Conservation (phyloP, 306 rosid genomes). For the Ochetophila trinervis region DNA sequence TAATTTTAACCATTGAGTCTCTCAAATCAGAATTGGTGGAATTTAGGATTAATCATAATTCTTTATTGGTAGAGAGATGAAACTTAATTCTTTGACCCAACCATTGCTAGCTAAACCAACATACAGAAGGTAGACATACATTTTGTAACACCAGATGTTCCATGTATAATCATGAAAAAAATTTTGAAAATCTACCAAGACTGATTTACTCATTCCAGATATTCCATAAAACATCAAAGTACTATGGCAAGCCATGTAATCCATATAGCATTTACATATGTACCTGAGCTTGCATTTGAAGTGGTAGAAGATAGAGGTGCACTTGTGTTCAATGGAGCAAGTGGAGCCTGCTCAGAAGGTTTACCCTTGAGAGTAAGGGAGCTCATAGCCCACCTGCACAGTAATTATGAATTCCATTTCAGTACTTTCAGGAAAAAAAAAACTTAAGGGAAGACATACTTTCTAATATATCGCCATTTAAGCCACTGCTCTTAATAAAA, state of each 20-base stretch:
- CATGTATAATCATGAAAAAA: too few species aligned
- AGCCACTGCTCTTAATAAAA: not conserved
- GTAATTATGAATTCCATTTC: conserved; percentile 11
- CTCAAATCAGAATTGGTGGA: too few species aligned
- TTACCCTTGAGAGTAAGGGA: conserved; percentile 92
- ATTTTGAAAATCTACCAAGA: too few species aligned
- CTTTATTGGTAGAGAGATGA: too few species aligned
- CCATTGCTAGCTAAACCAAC: too few species aligned
- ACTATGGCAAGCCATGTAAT: too few species aligned
- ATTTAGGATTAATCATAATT: too few species aligned
- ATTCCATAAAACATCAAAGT: conserved; percentile 1
- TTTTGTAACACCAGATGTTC: too few species aligned
- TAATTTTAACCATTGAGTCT: too few species aligned
- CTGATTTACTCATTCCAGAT: not conserved
- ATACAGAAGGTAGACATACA: too few species aligned
- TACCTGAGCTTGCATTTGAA: conserved; percentile 74
- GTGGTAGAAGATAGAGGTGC: conserved; percentile 43
- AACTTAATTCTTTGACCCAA: too few species aligned
- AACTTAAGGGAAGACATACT: not conserved
- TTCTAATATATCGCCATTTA: not conserved
- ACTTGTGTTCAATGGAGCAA: conserved; percentile 55
- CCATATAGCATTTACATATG: conserved; percentile 12
- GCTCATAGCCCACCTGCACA: conserved; percentile 98
- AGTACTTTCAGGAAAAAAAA: not conserved
- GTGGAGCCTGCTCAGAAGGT: conserved; percentile 82